Evolutionary conservation across 208 protist species (phyloP).

Genomic region (Crithidia acanthocephali): DNA sequence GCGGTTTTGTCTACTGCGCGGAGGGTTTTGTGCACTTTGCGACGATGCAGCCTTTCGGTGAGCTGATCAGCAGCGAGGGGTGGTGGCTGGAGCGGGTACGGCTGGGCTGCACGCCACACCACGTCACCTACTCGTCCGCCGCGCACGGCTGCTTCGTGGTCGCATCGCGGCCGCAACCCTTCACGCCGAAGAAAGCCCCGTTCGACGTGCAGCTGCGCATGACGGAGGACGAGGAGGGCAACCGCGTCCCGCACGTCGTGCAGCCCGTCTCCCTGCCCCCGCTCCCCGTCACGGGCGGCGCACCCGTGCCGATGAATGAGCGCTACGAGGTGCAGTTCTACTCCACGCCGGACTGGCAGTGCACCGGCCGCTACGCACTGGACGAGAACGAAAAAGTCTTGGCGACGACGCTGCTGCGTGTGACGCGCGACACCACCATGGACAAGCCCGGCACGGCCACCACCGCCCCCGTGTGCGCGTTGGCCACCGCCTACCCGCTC

Average conservation of each 20-base stretch:
- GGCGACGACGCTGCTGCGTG: conserved; percentile 49
- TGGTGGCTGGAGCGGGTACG: conserved; percentile 79
- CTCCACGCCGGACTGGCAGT: conserved; percentile 55
- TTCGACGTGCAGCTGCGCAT: conserved; percentile 86
- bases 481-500: conserved; percentile 85
- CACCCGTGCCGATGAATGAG: conserved; percentile 74
- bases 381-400: conserved; percentile 89
- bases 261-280: conserved; percentile 50
- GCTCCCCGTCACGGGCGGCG: conserved; percentile 41
- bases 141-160: conserved; percentile 75
- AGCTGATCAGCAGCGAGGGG: conserved; percentile 38
- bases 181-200: conserved; percentile 62
- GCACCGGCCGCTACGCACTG: conserved; percentile 48
- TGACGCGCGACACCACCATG: conserved; percentile 55
- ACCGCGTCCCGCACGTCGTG: conserved; percentile 43
- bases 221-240: conserved; percentile 58
- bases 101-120: conserved; percentile 82
- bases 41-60: conserved; percentile 61
- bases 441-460: conserved; percentile 32
- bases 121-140: conserved; percentile 73
- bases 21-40: conserved; percentile 86
- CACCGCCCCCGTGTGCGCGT: conserved; percentile 67
- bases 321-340: conserved; percentile 71
- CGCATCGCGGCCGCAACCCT: conserved; percentile 66
- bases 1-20: conserved; percentile 81